Evolutionary conservation across 208 protist species (phyloP).

Genomic region (Acanthamoeba castellanii): DNA sequence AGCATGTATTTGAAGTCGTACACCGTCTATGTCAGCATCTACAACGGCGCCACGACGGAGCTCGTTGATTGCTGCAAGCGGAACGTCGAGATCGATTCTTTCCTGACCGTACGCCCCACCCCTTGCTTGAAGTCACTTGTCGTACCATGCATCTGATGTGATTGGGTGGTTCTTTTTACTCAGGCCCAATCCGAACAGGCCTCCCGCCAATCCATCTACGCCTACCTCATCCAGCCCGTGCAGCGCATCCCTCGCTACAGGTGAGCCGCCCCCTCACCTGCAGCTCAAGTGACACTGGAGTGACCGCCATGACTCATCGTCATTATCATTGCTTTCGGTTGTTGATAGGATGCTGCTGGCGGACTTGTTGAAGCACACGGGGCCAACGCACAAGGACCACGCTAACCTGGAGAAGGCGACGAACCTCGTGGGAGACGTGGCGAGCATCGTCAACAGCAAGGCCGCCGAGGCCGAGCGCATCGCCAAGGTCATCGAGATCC

Average conservation of each 20-base stretch:
- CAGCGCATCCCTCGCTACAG: constrained; percentile 34
- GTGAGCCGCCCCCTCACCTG: not conserved
- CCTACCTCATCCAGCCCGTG: constrained; percentile 43
- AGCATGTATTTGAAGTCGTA: constrained; percentile 34
- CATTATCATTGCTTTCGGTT: not conserved
- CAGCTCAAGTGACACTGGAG: not conserved
- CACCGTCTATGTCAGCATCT: constrained; percentile 3
- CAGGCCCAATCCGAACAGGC: not conserved
- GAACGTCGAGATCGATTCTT: not conserved
- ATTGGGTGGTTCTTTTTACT: no score
- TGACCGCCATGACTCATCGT: not conserved
- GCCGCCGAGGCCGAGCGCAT: constrained; percentile 31
- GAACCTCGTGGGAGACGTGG: not conserved
- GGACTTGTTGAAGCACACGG: constrained; percentile 50
- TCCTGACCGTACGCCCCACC: not conserved
- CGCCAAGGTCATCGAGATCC: constrained; percentile 62
- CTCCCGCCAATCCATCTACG: constrained; percentile 20
- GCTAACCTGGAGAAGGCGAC: constrained; percentile 20
- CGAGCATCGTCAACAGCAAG: constrained; percentile 27
- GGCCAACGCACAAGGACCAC: not conserved
- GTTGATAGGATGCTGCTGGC: not conserved
- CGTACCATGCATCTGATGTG: no score
- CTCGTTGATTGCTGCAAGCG: constrained; percentile 15
- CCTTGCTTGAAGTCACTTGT: not conserved
- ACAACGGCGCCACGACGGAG: not conserved